Conservation (phyloP, 176 grass and related monocot species). For the Hordeum vulgare region DNA sequence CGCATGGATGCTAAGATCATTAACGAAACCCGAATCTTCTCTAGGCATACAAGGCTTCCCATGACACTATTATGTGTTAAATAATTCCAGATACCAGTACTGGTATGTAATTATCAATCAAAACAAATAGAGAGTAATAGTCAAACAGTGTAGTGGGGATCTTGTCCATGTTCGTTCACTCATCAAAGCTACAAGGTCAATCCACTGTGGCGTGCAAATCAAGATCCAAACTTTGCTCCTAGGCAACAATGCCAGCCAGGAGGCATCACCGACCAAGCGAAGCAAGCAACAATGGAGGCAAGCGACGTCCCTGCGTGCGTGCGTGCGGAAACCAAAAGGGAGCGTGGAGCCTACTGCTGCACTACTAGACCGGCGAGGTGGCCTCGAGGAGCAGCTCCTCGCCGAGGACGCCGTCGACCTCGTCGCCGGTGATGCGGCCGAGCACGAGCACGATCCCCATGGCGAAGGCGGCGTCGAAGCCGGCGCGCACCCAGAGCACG, state of each 20-base stretch:
- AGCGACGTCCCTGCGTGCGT: too few relatives aligned
- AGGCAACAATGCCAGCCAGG: neutral
- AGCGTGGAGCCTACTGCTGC: too few relatives aligned
- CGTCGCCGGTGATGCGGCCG: conserved; percentile 60
- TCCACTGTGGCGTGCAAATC: too few relatives aligned
- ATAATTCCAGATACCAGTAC: too few relatives aligned
- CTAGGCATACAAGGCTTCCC: too few relatives aligned
- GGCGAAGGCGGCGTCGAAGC: conserved; percentile 75
- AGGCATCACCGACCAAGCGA: neutral
- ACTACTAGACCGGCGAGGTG: conserved; percentile 14
- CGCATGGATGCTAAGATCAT: neutral
- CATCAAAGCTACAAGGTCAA: conserved; percentile 12
- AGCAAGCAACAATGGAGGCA: neutral
- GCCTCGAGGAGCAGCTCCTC: neutral
- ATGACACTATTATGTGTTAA: rapidly evolving
- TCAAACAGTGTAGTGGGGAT: neutral
- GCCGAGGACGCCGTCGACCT: conserved; percentile 31
- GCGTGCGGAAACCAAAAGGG: neutral
- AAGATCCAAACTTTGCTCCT: neutral
- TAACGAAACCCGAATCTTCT: neutral
- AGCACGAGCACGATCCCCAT: conserved; percentile 91
- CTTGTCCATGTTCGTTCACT: neutral
- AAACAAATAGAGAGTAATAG: neutral
- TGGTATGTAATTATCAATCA: too few relatives aligned
- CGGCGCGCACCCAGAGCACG: conserved; percentile 56